Evolutionary conservation across 2,329 filamentous ascomycete genomes (phyloP).

Genomic region (Periconia digitata): DNA sequence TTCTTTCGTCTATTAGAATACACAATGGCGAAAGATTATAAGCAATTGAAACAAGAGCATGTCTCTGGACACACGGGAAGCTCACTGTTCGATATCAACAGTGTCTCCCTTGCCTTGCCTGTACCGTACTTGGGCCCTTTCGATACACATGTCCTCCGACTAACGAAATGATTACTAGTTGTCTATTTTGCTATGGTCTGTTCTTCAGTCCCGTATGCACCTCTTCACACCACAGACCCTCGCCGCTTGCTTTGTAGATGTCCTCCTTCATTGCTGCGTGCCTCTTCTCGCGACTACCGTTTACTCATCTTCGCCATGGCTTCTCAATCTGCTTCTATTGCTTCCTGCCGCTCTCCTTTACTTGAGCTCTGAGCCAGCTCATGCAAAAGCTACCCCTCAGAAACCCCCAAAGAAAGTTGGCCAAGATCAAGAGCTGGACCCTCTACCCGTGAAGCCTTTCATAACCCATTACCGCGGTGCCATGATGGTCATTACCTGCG

Average conservation of each 20-base stretch:
- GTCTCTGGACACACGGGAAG: constrained; percentile 90
- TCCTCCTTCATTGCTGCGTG: constrained; percentile 80
- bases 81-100: constrained; percentile 80
- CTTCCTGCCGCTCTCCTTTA: constrained; percentile 69
- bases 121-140: constrained; percentile 53
- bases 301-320: constrained; percentile 73
- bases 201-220: constrained; percentile 77
- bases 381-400: constrained; percentile 14
- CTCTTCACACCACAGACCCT: constrained; percentile 78
- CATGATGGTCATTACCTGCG: constrained; percentile 88
- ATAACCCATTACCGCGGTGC: constrained; percentile 86
- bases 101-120: constrained; percentile 80
- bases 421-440: constrained; percentile 41
- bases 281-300: constrained; percentile 84
- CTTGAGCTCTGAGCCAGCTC: constrained; percentile 36
- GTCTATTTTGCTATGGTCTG: constrained; percentile 83
- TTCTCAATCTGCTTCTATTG: constrained; percentile 74
- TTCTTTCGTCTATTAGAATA: neutral
- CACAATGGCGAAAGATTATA: constrained; percentile 64
- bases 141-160: constrained; percentile 13
- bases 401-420: constrained; percentile 25
- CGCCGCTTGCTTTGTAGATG: constrained; percentile 73
- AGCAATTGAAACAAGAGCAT: constrained; percentile 90
- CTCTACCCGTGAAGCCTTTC: constrained; percentile 83
- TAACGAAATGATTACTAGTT: constrained; percentile 57